phyloP scores from a whole-genome alignment of 768 basidiomycete genomes.

The Boletus pseudo-olivaceus region DNA sequence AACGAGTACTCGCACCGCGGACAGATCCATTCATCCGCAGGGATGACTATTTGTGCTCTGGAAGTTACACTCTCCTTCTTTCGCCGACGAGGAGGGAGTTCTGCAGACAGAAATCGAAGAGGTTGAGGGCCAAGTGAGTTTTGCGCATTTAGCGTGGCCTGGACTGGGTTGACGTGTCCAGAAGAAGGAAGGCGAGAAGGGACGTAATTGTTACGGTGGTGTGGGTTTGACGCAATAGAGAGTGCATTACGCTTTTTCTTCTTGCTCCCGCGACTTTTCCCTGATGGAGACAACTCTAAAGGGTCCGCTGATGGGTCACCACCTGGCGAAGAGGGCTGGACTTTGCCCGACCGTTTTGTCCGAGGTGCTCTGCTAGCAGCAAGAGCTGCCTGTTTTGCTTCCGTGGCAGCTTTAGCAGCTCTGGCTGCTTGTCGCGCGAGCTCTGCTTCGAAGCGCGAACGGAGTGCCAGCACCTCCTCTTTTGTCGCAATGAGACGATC shows the following conservation, averaged over 20 bases:
- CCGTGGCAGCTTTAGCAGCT: conserved; percentile 43
- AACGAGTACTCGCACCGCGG: conserved; percentile 90
- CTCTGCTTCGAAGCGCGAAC: conserved; percentile 70
- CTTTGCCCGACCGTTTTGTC: conserved; percentile 38
- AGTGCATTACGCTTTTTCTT: conserved; percentile 93
- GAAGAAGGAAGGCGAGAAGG: conserved; percentile 73
- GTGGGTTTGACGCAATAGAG: conserved; percentile 92
- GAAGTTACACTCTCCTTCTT: conserved; percentile 27
- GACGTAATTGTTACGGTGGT: conserved; percentile 92
- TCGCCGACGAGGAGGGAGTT: conserved; percentile 51
- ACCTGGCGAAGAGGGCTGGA: conserved; percentile 31
- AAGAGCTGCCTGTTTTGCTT: conserved; percentile 49
- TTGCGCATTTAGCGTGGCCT: conserved; percentile 41
- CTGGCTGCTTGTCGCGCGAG: conserved; percentile 66
- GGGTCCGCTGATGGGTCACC: conserved; percentile 38
- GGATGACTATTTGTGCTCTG: conserved; percentile 43
- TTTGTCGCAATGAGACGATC: conserved; percentile 67
- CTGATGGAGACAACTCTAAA: conserved; percentile 35
- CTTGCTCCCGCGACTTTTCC: conserved; percentile 44
- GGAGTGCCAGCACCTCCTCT: conserved; percentile 63
- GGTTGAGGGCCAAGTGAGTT: conserved; percentile 58
- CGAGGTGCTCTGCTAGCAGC: conserved; percentile 34
- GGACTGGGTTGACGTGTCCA: conserved; percentile 36
- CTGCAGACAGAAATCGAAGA: conserved; percentile 63
- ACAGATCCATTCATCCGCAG: conserved; percentile 90